phyloP scores from a whole-genome alignment of 2,329 filamentous ascomycete genomes.

The Xylaria sp. region DNA sequence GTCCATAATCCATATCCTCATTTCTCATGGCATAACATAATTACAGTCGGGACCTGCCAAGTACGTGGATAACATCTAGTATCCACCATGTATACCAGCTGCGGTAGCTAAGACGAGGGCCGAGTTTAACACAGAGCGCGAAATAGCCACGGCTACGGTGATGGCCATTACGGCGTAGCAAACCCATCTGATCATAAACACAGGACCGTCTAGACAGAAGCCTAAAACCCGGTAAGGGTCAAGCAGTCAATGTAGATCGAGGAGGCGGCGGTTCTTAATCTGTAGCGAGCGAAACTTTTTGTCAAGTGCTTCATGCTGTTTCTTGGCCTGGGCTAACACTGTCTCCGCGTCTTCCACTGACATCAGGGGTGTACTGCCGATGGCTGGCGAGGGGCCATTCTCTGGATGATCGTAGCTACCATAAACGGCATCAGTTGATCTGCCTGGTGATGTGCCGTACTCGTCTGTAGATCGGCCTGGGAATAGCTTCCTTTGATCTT shows the following conservation, averaged over 20 bases:
- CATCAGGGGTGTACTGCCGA: slow-evolving; percentile 66
- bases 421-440: slow-evolving; percentile 41
- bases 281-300: slow-evolving; percentile 51
- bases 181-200: slow-evolving; percentile 38
- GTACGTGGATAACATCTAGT: slow-evolving; percentile 18
- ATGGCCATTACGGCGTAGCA: slow-evolving; percentile 36
- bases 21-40: slow-evolving; percentile 5
- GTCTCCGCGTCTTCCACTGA: slow-evolving; percentile 72
- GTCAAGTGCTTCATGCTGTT: slow-evolving; percentile 50
- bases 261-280: slow-evolving; percentile 47
- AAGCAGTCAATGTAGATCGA: slow-evolving; percentile 49
- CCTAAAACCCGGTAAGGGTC: slow-evolving; percentile 26
- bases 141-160: slow-evolving; percentile 34
- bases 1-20: slow-evolving; percentile 4
- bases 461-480: slow-evolving; percentile 44
- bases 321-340: slow-evolving; percentile 55
- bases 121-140: slow-evolving; percentile 33
- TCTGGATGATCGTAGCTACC: slow-evolving; percentile 49
- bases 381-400: slow-evolving; percentile 49
- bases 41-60: background rate
- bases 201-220: slow-evolving; percentile 29
- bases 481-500: slow-evolving; percentile 51
- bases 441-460: slow-evolving; percentile 33
- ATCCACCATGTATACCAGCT: slow-evolving; percentile 27
- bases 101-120: slow-evolving; percentile 33